Evolutionary conservation across 1,139 yeast genomes (phyloP), one percentile per base, ranked within the genome.

Genomic region (Barnettozyma hawaiiensis): DNA sequence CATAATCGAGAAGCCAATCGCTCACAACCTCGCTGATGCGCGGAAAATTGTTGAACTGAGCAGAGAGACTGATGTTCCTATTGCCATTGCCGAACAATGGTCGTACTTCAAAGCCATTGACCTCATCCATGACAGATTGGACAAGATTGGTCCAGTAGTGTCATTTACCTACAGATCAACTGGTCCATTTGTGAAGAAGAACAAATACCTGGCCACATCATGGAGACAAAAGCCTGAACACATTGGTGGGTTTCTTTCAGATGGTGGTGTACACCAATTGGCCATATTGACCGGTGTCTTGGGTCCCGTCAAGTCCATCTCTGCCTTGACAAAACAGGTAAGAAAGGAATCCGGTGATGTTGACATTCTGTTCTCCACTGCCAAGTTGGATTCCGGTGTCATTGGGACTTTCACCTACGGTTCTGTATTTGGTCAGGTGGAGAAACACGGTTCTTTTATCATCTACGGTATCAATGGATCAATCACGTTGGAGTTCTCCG

Each of bases 261-360:
- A 89, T 59, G 96, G 96, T 55, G 97, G 97, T 60, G 97, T 89
- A 12, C 97, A 89, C 65, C 96, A 89, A 64, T 69, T 89, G 62
- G 96, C 96, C 3, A 67, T 86, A 36, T 73, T 89, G 54, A 86
- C 95, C 9, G 87, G 78, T 49, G 78, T 86, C n/a, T 70, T 89
- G 47, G 96, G 97, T 39, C 70, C 72, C 28, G 82, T 86, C 19
- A 78, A 74, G 43, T 65, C 80, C 4, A 76, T 87, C 29, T 73
- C 84, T 46, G 95, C 85, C 9, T 74, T 76, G 52, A 81, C 96
- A 15, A 77, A 70, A 50, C 96, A 87, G 66, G 71, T 86, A 42
- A 75, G 86, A 59, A 69, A 78, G 55, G 76, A 73, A 54, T 79
- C 92, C 48, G 96, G 96, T 38, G 74, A 82, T 45, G 90, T 43